These are phyloP conservation scores for Tricholoma sp. DNA, from an alignment of 768 basidiomycete species.

Conservation along the genomic window DNA sequence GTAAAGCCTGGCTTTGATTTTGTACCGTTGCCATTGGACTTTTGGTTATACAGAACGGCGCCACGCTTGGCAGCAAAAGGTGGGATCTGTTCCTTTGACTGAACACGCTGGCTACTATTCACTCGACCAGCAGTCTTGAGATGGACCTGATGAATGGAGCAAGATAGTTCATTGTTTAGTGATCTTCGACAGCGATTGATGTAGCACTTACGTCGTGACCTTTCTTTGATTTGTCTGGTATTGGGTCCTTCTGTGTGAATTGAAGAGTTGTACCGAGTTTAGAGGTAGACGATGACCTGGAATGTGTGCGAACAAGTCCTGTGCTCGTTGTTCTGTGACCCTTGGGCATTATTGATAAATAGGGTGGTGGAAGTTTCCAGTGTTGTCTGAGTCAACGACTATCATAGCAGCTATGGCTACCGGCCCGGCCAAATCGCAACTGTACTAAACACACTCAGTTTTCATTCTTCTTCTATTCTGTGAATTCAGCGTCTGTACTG, in stretches of 20 bases:
- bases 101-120: conserved; percentile 31
- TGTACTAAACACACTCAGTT: no score
- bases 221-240: conserved; percentile 52
- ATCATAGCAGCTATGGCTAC: not conserved
- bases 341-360: conserved; percentile 43
- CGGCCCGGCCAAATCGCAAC: conserved; percentile 5
- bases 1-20: conserved; percentile 53
- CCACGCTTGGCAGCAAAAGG: conserved; percentile 18
- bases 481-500: not conserved
- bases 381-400: not conserved
- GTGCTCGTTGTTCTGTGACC: conserved; percentile 40
- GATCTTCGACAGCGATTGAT: conserved; percentile 10
- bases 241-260: conserved; percentile 61
- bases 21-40: conserved; percentile 25
- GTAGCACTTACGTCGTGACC: conserved; percentile 39
- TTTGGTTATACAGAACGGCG: conserved; percentile 16
- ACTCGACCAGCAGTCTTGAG: conserved; percentile 23
- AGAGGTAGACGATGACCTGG: conserved; percentile 58
- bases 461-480: no score
- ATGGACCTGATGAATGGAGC: conserved; percentile 16
- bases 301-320: conserved; percentile 52
- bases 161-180: conserved; percentile 1
- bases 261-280: conserved; percentile 58
- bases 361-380: not conserved
- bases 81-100: conserved; percentile 28